Evolutionary conservation across 306 rosid species (phyloP).

Genomic region (Abrus precatorius): DNA sequence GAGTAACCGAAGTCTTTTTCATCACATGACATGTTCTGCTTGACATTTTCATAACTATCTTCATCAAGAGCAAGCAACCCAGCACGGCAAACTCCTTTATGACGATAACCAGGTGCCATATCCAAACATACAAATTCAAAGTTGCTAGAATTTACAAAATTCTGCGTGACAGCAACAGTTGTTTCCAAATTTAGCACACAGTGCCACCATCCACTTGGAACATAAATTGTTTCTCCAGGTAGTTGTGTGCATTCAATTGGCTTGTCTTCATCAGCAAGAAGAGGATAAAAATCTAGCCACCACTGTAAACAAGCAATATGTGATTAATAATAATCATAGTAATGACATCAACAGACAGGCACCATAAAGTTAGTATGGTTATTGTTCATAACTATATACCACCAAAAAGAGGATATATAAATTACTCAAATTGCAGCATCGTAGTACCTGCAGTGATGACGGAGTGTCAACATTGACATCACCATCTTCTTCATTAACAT

Average conservation of each 20-base stretch:
- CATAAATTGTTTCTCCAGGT: conserved; percentile 97
- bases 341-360: conserved; percentile 34
- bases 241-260: conserved; percentile 96
- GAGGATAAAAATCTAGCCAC: conserved; percentile 99
- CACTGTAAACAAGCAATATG: conserved; percentile 66
- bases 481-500: conserved; percentile 93
- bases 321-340: conserved; percentile 6
- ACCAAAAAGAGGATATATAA: conserved; percentile 34
- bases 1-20: conserved; percentile 52
- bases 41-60: conserved; percentile 60
- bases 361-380: conserved; percentile 32
- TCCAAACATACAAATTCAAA: conserved; percentile 97
- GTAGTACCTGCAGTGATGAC: conserved; percentile 85
- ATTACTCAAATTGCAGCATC: conserved; percentile 37
- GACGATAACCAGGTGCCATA: conserved; percentile 97
- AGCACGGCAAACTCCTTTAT: conserved; percentile 97
- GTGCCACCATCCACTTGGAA: conserved; percentile 99
- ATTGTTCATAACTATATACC: conserved; percentile 13
- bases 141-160: conserved; percentile 86
- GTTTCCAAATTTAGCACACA: conserved; percentile 94
- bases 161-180: conserved; percentile 94
- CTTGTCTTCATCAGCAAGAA: conserved; percentile 97
- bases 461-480: conserved; percentile 91
- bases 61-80: conserved; percentile 93
- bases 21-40: conserved; percentile 48